Evolutionary conservation across 2,329 filamentous ascomycete genomes (phyloP), one percentile per base, ranked within the genome.

Genomic region (Aspergillus glaucus): DNA sequence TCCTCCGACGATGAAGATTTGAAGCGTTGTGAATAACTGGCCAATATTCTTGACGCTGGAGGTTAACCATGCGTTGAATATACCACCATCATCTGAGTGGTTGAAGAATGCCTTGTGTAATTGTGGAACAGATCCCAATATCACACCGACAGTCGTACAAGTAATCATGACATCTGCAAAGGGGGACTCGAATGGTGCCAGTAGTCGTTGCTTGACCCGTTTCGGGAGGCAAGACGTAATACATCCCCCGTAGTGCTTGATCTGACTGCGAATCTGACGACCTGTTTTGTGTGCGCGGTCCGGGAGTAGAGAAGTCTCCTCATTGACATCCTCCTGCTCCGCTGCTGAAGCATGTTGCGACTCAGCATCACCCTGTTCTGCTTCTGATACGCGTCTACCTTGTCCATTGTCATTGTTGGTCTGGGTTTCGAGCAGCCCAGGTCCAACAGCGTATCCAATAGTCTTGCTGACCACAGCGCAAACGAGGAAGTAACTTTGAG

Each of bases 1-100:
- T n/a, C 84, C 79, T 1, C 84, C 83, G 0, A 84, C 82, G 0
- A 86, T 75, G 14, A 87, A 76, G 14, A 86, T 79, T 26, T 85
- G 84, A 22, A 85, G 66, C 0, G 80, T 76, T 0, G 84, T 81
- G 59, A 87, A 87, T 0, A 87, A 70, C 0, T 75, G 72, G 3
- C 84, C 83, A 19, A 86, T 73, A 48, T 82, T 85, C 54, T 80
- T 75, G 17, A 86, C 65, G 0, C 79, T 77, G 0, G 75, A 73
- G 0, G 82, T 86, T 36, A 87, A 67, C 83, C 82, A 87, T 1
- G 82, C 82, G 17, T 79, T 82, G 56, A 86, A 77, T 48, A 83
- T 79, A 1, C 84, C 82, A 5, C 83, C 84, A 4, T 83, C 68
- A 6, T 77, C 62, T 7, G 74, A 74, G 10, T 74, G 65, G 45